phyloP scores from a whole-genome alignment of 495 filamentous ascomycete genomes.

The Hamigera avellanea region DNA sequence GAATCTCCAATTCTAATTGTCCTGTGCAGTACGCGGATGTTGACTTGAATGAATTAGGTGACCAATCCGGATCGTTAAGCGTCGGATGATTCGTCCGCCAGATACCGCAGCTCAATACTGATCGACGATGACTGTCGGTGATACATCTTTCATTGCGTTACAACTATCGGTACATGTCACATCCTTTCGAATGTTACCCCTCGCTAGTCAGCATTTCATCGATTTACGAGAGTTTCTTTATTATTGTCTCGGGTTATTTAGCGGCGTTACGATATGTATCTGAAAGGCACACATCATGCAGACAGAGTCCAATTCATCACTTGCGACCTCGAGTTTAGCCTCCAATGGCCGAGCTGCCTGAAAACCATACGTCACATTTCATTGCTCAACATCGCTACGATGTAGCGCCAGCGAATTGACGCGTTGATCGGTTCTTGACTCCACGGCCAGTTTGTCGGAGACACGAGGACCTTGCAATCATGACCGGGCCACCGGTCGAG shows the following conservation, averaged over 20 bases:
- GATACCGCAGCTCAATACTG: no score
- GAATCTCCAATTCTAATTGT: constrained; percentile 12
- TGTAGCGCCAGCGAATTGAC: no score
- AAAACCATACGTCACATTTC: no score
- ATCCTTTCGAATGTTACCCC: constrained; percentile 1
- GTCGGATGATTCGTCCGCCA: not conserved
- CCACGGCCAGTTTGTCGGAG: not conserved
- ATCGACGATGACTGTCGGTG: not conserved
- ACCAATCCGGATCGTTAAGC: constrained; percentile 38
- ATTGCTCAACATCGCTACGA: no score
- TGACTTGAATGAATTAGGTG: constrained; percentile 17
- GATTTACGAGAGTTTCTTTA: constrained; percentile 6
- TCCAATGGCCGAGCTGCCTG: no score
- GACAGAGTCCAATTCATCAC: not conserved
- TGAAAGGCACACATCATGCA: not conserved
- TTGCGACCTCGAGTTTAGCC: no score
- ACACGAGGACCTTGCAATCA: no score
- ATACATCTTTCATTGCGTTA: not conserved
- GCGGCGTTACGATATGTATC: constrained; percentile 13
- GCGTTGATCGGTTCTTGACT: no score
- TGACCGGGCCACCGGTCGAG: no score
- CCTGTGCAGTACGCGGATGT: no score
- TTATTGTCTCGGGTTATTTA: constrained; percentile 16
- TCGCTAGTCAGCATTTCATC: constrained; percentile 1
- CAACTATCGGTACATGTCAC: constrained; percentile 1